A percentile compares a stretch with the other conserved stretches of the same genome.
Evolutionary conservation across 192 early-diverging fungal species (phyloP).

Genomic region (Coemansia umbellata): DNA sequence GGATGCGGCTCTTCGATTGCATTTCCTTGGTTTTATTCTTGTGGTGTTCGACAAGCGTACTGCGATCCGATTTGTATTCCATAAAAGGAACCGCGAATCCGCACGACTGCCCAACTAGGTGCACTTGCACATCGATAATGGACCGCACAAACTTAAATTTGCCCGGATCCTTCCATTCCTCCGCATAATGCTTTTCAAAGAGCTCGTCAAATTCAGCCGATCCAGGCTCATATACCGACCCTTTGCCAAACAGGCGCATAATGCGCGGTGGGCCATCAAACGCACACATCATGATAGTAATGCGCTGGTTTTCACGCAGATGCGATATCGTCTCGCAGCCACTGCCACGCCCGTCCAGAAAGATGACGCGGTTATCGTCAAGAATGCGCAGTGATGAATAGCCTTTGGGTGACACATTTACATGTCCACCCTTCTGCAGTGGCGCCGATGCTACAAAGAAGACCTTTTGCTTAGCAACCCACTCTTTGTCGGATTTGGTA

Average conservation of each 20-base stretch:
- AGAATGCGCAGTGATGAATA: constrained; percentile 56
- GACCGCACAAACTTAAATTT: constrained; percentile 49
- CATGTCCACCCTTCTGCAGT: constrained; percentile 44
- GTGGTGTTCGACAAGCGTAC: constrained; percentile 43
- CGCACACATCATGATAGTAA: constrained; percentile 64
- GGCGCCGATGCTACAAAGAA: constrained; percentile 61
- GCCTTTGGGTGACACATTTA: constrained; percentile 62
- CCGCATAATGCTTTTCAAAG: constrained; percentile 43
- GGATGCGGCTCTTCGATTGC: constrained; percentile 27
- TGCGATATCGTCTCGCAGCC: constrained; percentile 62
- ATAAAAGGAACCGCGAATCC: constrained; percentile 61
- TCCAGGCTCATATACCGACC: constrained; percentile 48
- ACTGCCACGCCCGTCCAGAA: constrained; percentile 44
- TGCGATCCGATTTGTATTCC: constrained; percentile 53
- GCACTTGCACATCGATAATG: constrained; percentile 55
- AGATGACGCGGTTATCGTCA: constrained; percentile 23
- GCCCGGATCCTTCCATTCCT: constrained; percentile 26
- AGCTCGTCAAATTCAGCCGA: constrained; percentile 49
- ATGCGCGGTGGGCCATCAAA: constrained; percentile 64
- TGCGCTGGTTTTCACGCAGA: constrained; percentile 58
- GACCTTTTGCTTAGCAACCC: constrained; percentile 57
- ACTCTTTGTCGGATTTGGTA: constrained; percentile 43
- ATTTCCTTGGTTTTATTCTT: constrained; percentile 37
- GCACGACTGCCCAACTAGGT: constrained; percentile 56
- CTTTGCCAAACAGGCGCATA: constrained; percentile 59